Evolutionary conservation across 1,284 basidiomycete species (phyloP).

Genomic region (Marasmius tenuissimus): DNA sequence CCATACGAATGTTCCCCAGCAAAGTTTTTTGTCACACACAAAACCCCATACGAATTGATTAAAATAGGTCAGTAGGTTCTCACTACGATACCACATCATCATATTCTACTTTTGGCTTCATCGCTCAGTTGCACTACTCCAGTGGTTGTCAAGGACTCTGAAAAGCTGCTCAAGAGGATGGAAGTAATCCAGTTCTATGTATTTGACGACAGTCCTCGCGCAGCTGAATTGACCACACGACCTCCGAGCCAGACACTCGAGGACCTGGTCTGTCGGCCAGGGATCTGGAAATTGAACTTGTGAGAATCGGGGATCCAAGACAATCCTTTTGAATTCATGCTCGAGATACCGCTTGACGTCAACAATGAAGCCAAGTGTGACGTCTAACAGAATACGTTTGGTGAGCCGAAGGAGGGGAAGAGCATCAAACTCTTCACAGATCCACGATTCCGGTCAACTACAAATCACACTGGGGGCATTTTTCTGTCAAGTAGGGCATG

Average conservation of each 20-base stretch:
- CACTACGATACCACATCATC: too few species aligned
- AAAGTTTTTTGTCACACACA: too few species aligned
- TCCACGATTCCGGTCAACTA: constrained; percentile 23
- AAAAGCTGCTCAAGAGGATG: constrained; percentile 22
- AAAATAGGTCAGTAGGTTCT: too few species aligned
- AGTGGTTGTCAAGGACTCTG: constrained; percentile 15
- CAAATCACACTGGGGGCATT: too few species aligned
- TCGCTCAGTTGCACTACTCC: too few species aligned
- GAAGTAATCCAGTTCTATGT: constrained; percentile 20
- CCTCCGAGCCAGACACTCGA: constrained; percentile 20
- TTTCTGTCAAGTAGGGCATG: too few species aligned
- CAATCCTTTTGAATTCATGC: not conserved
- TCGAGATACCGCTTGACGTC: not conserved
- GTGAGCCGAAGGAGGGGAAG: not conserved
- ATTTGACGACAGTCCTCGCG: constrained; percentile 24
- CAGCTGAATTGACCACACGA: constrained; percentile 25
- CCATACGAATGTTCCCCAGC: too few species aligned
- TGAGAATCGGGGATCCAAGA: not conserved
- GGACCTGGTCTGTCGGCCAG: constrained; percentile 20
- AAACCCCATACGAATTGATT: too few species aligned
- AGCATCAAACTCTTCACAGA: constrained; percentile 16
- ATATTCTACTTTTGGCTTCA: too few species aligned
- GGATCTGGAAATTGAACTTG: not conserved
- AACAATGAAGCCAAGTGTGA: too few species aligned
- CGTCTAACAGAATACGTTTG: not conserved